Evolutionary conservation across 768 basidiomycete species (phyloP).

Genomic region (Suillus paluster): DNA sequence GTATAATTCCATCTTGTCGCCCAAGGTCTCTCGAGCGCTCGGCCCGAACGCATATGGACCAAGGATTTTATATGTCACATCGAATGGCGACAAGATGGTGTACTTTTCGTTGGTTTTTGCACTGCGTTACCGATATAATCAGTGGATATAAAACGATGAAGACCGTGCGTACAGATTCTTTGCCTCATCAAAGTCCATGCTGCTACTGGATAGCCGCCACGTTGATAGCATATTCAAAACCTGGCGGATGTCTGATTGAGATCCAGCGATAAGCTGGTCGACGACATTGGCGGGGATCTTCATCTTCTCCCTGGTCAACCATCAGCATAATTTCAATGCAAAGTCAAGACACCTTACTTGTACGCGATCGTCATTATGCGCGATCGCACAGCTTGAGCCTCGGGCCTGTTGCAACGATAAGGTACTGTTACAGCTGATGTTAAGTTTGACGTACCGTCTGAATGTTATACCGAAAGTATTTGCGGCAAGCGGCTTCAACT

Average conservation of each 20-base stretch:
- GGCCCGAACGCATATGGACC: constrained; percentile 90
- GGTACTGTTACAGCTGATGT: not conserved
- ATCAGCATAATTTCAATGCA: constrained; percentile 1
- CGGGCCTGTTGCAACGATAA: constrained; percentile 58
- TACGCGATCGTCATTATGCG: constrained; percentile 85
- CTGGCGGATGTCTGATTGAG: constrained; percentile 96
- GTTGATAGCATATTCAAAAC: constrained; percentile 98
- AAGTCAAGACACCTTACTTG: constrained; percentile 64
- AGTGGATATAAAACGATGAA: not conserved
- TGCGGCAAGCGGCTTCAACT: constrained; percentile 81
- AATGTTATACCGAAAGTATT: constrained; percentile 82
- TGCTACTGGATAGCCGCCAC: constrained; percentile 82
- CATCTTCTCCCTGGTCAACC: constrained; percentile 77
- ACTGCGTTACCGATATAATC: constrained; percentile 42
- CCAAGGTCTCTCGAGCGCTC: constrained; percentile 79
- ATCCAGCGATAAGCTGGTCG: constrained; percentile 86
- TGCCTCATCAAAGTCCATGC: constrained; percentile 91
- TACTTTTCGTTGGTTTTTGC: constrained; percentile 93
- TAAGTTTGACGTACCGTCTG: constrained; percentile 57
- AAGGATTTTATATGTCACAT: constrained; percentile 85
- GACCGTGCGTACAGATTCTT: constrained; percentile 75
- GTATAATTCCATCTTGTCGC: constrained; percentile 94
- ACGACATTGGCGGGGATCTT: constrained; percentile 89
- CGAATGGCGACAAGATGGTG: constrained; percentile 88
- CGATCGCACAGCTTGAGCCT: constrained; percentile 76